These are phyloP conservation scores for Globisporangium cederbergense DNA, from an alignment of 352 stramenopile species.

Conservation along the genomic window DNA sequence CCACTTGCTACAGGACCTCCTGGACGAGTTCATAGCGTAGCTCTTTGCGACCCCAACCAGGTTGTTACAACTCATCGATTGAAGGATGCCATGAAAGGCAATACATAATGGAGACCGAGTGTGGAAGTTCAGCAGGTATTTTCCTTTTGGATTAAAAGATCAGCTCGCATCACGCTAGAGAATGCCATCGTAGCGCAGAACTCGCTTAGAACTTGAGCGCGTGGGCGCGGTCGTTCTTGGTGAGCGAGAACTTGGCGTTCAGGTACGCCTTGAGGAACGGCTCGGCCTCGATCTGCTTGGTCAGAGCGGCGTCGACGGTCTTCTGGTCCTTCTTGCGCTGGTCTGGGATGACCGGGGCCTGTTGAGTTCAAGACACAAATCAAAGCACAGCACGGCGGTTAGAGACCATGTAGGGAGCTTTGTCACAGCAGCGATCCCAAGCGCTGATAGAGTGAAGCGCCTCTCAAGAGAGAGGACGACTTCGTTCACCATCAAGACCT, in stretches of 20 bases:
- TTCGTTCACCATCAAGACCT: slow-evolving; percentile 6
- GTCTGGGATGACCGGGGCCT: slow-evolving; percentile 93
- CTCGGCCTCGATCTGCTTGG: slow-evolving; percentile 84
- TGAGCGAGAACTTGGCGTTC: slow-evolving; percentile 97
- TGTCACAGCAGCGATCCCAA: slow-evolving; percentile 90
- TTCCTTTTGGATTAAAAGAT: slow-evolving; percentile 19
- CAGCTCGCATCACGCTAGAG: slow-evolving; percentile 20
- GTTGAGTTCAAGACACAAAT: slow-evolving; percentile 1
- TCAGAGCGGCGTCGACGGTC: slow-evolving; percentile 92
- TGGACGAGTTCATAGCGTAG: slow-evolving; percentile 65
- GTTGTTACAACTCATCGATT: not conserved
- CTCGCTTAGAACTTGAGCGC: slow-evolving; percentile 98
- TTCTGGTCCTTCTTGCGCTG: slow-evolving; percentile 99
- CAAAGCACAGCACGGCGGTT: slow-evolving; percentile 30
- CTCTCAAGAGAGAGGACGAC: slow-evolving; percentile 12
- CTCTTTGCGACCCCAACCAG: too few relatives aligned
- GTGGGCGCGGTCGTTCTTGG: slow-evolving; percentile 97
- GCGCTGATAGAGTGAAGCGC: slow-evolving; percentile 54
- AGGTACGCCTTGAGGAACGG: slow-evolving; percentile 98
- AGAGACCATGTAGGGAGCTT: slow-evolving; percentile 64
- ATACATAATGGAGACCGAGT: not conserved
- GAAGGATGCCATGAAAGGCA: not conserved
- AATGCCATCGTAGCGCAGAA: slow-evolving; percentile 12
- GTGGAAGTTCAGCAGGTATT: slow-evolving; percentile 60
- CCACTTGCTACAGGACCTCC: slow-evolving; percentile 58